Evolutionary conservation across 2,329 filamentous ascomycete genomes (phyloP), one percentile per base, ranked within the genome.

Genomic region (Monosporascus sp.): DNA sequence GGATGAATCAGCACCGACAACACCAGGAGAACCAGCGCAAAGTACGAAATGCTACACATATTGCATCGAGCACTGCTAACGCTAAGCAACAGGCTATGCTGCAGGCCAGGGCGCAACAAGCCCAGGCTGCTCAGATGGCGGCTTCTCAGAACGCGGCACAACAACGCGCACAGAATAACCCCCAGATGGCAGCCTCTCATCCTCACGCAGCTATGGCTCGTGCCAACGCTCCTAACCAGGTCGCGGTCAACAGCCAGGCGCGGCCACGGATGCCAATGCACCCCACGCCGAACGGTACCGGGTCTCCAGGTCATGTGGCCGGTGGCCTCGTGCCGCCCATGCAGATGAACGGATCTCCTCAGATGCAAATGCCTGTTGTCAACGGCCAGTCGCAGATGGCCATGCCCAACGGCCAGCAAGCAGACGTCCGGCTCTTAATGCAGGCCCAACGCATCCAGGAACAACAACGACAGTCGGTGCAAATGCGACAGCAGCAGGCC

Each of bases 401-500:
- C 2, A 71, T 79, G 60, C 68, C 73, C 6, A 75, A 72, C 49
- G 34, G 60, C 19, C 70, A 73, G 7, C 72, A 71, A 44, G 66
- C 81, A 3, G 81, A 85, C 55, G 72, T 81, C 26, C 77, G 77
- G 52, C 69, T 85, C 47, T 76, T 85, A 60, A 73, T 86, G 61
- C 85, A 87, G 62, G 81, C 85, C 17, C 83, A 85, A 52, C 81
- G 83, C 44, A 83, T 89, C 43, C 79, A 87, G 11, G 84, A 88
- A 62, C 82, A 85, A 61, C 84, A 86, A 62, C 76, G 82, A 16
- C 76, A 73, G 40, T 75, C 74, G 14, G 74, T 79, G 3, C 76
- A 80, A 56, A 71, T 76, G 62, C 77, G 79, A 31, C 65, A 66
- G 49, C 68, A 68, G n/a, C 68, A 66, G 36, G 62, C 69, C 38